Conservation (phyloP, 805 yeast species). For the Cyberlindnera bimundalis region DNA sequence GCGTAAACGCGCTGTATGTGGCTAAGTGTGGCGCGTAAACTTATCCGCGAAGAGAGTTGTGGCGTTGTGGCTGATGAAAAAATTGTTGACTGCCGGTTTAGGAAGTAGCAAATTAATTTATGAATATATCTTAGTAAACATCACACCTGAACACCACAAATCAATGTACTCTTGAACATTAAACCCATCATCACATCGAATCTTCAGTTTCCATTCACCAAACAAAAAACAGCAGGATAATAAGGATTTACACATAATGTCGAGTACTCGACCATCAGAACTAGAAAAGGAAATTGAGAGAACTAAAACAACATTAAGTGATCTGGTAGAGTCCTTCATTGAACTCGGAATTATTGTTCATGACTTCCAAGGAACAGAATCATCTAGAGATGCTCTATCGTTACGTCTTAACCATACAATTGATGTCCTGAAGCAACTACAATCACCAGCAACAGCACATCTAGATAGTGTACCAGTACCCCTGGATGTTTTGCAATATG, state of each 20-base stretch:
- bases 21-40: conserved; percentile 3
- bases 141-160: neutral
- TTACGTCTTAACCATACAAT: conserved; percentile 39
- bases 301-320: conserved; percentile 37
- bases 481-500: conserved; percentile 81
- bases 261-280: conserved; percentile 4
- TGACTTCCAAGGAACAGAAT: conserved; percentile 87
- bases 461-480: conserved; percentile 55
- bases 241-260: neutral
- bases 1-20: neutral
- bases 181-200: too few relatives aligned
- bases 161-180: too few relatives aligned
- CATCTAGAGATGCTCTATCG: conserved; percentile 57
- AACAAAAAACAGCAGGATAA: too few relatives aligned
- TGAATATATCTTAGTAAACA: too few relatives aligned
- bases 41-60: neutral
- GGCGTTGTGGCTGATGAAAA: neutral
- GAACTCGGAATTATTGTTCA: conserved; percentile 91
- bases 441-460: conserved; percentile 30
- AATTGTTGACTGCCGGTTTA: neutral
- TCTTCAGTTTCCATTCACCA: too few relatives aligned
- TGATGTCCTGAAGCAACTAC: conserved; percentile 35
- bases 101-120: neutral
- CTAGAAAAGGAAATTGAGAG: conserved; percentile 29
- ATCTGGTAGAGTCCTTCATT: conserved; percentile 72